Conservation (phyloP, 2,329 filamentous ascomycete species). For the Pestalotiopsis sp. region DNA sequence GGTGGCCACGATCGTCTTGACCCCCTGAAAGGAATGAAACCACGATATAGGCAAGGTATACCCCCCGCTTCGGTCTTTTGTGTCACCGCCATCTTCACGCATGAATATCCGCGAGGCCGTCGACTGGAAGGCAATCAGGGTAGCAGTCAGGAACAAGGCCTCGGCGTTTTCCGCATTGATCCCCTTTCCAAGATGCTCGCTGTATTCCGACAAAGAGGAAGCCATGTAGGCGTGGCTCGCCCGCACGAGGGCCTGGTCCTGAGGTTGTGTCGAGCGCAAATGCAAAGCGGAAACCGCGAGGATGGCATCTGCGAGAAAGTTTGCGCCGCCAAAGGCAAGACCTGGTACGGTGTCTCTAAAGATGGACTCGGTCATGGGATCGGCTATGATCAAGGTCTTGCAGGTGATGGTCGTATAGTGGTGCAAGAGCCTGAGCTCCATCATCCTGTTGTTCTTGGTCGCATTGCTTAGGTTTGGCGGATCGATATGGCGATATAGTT, state of each 20-base stretch:
- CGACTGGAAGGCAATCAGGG: conserved; percentile 69
- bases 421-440: conserved; percentile 67
- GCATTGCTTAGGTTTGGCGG: conserved; percentile 37
- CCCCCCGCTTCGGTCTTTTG: conserved; percentile 39
- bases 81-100: conserved; percentile 52
- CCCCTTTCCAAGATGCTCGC: conserved; percentile 55
- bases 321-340: conserved; percentile 61
- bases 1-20: conserved; percentile 65
- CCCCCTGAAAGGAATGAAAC: conserved; percentile 70
- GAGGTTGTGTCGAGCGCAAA: conserved; percentile 56
- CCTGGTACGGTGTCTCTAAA: conserved; percentile 64
- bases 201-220: conserved; percentile 64
- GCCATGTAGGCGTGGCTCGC: conserved; percentile 69
- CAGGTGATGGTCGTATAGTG: conserved; percentile 65
- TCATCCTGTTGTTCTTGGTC: conserved; percentile 45
- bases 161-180: conserved; percentile 64
- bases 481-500: conserved; percentile 35
- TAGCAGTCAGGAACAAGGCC: conserved; percentile 63
- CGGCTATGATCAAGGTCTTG: conserved; percentile 59
- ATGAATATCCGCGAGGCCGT: conserved; percentile 64
- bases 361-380: conserved; percentile 53
- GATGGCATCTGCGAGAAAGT: conserved; percentile 65
- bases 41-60: conserved; percentile 65
- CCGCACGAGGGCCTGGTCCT: conserved; percentile 62
- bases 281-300: conserved; percentile 67